A percentile compares a stretch with the other conserved stretches of the same genome.
Conservation (phyloP, 306 rosid species). For the Carpinus viminea region DNA sequence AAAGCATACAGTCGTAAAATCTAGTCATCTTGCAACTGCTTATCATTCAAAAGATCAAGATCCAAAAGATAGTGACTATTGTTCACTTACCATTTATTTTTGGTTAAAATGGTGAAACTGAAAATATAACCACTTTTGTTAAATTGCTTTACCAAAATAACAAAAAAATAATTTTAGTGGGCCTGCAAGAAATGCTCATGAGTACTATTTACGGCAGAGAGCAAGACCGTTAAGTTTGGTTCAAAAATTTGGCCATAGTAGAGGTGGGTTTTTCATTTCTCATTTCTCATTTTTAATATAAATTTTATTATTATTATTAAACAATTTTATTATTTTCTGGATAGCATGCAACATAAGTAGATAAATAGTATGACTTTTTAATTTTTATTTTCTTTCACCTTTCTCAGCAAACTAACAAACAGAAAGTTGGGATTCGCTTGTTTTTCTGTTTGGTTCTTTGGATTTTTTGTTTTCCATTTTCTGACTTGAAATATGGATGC, state of each 20-base stretch:
- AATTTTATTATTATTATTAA: no score
- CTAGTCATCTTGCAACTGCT: background rate
- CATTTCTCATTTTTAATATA: background rate
- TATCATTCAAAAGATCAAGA: no score
- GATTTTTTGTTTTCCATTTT: no score
- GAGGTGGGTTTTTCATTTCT: conserved; percentile 2
- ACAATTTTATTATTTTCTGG: no score
- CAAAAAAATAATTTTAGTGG: no score
- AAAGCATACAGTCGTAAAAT: background rate
- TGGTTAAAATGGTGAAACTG: no score
- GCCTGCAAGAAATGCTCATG: no score
- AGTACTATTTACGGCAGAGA: no score
- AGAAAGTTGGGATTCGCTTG: background rate
- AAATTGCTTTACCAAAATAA: no score
- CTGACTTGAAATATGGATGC: background rate
- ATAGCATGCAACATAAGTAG: background rate
- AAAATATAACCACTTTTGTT: no score
- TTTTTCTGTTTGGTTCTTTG: background rate
- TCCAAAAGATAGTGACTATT: no score
- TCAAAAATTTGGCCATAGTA: background rate
- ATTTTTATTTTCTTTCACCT: background rate
- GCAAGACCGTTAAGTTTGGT: background rate
- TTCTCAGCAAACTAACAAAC: background rate
- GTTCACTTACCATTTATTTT: no score
- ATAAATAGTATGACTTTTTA: background rate